Conservation (phyloP, 352 stramenopile species). For the Thalassiosira mediterranea region DNA sequence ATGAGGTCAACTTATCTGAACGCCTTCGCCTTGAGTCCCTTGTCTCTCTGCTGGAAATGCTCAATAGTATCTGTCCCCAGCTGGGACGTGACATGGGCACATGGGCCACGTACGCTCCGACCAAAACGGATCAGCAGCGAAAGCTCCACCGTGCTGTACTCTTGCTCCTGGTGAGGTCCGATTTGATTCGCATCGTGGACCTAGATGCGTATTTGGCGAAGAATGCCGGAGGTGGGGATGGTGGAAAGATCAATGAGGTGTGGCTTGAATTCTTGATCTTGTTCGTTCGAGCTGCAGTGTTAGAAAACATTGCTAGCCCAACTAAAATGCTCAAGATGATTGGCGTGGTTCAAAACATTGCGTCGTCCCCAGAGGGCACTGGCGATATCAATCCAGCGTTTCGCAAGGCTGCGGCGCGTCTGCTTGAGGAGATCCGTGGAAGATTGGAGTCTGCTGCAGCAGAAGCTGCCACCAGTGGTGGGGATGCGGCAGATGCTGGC, state of each 20-base stretch:
- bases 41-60: conserved; percentile 92
- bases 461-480: conserved; percentile 11
- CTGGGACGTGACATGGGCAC: conserved; percentile 92
- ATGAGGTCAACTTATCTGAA: conserved; percentile 90
- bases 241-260: no score
- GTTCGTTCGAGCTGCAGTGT: conserved; percentile 90
- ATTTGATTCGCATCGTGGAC: conserved; percentile 90
- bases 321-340: conserved; percentile 92
- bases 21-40: conserved; percentile 93
- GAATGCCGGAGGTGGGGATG: conserved; percentile 90
- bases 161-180: conserved; percentile 92
- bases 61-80: conserved; percentile 91
- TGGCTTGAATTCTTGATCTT: conserved; percentile 96
- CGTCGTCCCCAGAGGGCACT: conserved; percentile 67
- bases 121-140: conserved; percentile 90
- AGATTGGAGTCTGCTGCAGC: conserved; percentile 23
- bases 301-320: conserved; percentile 91
- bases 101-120: conserved; percentile 93
- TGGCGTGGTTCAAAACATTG: conserved; percentile 87
- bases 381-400: conserved; percentile 66
- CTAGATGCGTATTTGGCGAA: conserved; percentile 94
- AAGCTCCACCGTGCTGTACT: conserved; percentile 96
- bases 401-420: conserved; percentile 73
- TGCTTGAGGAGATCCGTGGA: conserved; percentile 77
- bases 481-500: background rate